A percentile compares a stretch with the other conserved stretches of the same genome.
These are phyloP conservation scores for Kluyveromyces lactis DNA, from an alignment of 805 yeast species.

Conservation along the genomic window DNA sequence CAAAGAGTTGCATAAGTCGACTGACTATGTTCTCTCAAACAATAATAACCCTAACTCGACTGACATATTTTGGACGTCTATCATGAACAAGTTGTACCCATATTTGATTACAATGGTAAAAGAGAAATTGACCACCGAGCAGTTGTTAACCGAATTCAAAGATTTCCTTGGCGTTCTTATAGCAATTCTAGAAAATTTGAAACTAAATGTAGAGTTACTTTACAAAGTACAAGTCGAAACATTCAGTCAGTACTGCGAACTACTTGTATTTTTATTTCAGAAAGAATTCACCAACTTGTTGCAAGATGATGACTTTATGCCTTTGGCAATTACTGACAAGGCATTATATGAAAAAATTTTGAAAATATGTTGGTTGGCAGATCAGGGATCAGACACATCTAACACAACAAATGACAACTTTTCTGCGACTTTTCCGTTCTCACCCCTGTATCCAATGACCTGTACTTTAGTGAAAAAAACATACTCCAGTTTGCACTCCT, in stretches of 20 bases:
- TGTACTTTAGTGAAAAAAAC: conserved; percentile 68
- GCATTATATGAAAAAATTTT: conserved; percentile 56
- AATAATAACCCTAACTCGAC: conserved; percentile 46
- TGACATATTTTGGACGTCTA: conserved; percentile 69
- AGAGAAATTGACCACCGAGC: conserved; percentile 33
- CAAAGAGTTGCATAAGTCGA: conserved; percentile 52
- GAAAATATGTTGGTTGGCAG: conserved; percentile 61
- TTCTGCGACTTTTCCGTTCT: conserved; percentile 73
- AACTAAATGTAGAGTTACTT: conserved; percentile 49
- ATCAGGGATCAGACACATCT: conserved; percentile 34
- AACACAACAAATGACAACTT: conserved; percentile 25
- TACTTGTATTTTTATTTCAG: conserved; percentile 46
- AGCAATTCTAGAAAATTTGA: conserved; percentile 69
- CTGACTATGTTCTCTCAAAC: conserved; percentile 55
- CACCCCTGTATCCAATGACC: conserved; percentile 78
- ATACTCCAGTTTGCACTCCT: conserved; percentile 53
- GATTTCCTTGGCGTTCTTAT: conserved; percentile 59
- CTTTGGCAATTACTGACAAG: conserved; percentile 57
- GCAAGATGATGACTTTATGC: conserved; percentile 81
- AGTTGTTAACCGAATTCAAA: conserved; percentile 47
- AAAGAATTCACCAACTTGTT: conserved; percentile 54
- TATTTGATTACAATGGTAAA: conserved; percentile 42
- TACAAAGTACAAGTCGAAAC: conserved; percentile 52
- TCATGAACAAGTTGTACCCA: conserved; percentile 51
- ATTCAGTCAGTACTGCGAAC: conserved; percentile 53